Percentiles rank a stretch among this genome's conserved stretches.
Conservation (phyloP, 805 yeast genomes). For the Nakazawaea populi region DNA sequence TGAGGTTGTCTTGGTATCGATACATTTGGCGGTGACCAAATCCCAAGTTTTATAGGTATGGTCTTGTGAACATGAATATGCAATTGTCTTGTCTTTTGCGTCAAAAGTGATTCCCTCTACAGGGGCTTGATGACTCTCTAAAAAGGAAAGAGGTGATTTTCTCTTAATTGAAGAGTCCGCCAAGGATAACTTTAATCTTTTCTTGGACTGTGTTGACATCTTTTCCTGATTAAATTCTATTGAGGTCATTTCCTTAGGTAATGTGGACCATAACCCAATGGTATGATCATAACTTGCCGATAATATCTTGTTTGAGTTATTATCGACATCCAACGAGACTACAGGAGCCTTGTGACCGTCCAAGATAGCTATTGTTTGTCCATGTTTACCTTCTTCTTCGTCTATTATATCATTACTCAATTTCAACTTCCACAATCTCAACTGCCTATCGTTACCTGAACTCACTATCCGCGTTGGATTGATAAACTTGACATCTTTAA, state of each 20-base stretch:
- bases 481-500: slow-evolving; percentile 77
- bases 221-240: slow-evolving; percentile 38
- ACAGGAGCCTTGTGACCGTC: slow-evolving; percentile 90
- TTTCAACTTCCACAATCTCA: slow-evolving; percentile 81
- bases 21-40: slow-evolving; percentile 74
- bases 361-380: slow-evolving; percentile 75
- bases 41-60: slow-evolving; percentile 97
- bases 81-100: slow-evolving; percentile 67
- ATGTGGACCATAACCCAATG: slow-evolving; percentile 86
- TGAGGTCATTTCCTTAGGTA: slow-evolving; percentile 72
- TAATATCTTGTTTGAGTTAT: slow-evolving; percentile 52
- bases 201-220: slow-evolving; percentile 74
- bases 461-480: slow-evolving; percentile 71
- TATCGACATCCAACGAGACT: slow-evolving; percentile 62
- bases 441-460: slow-evolving; percentile 83
- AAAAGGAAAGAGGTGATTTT: slow-evolving; percentile 72
- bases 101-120: slow-evolving; percentile 84
- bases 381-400: slow-evolving; percentile 40
- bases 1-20: slow-evolving; percentile 84
- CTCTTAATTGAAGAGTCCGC: slow-evolving; percentile 72
- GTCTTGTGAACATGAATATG: slow-evolving; percentile 92
- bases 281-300: slow-evolving; percentile 82
- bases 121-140: slow-evolving; percentile 81
- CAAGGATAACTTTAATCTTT: slow-evolving; percentile 78
- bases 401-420: slow-evolving; percentile 26